Evolutionary conservation across 2,329 filamentous ascomycete genomes (phyloP), one percentile per base, ranked within the genome.

Genomic region (Alternaria burnsii): DNA sequence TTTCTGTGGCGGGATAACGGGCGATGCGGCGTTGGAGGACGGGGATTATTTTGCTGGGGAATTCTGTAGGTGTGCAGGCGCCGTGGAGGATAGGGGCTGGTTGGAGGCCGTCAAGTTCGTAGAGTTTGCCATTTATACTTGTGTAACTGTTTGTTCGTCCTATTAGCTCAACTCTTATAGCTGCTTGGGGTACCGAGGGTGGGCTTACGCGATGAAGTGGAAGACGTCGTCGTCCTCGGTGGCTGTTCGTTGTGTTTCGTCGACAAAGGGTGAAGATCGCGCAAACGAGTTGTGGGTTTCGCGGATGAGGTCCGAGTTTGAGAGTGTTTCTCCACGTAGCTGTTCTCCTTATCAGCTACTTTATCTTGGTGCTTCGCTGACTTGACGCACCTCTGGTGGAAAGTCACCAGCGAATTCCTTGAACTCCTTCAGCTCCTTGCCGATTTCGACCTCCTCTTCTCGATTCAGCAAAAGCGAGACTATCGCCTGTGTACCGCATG

Each of bases 61-160:
- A 98, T 34, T 89, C 84, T 2, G 87, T 86, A n/a, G 82, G 73
- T 1, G 84, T 82, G 78, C 93, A 96, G 4, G 86, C 66, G 28
- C 94, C 95, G 80, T 99, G 95, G 51, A 88, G 89, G 71, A 99
- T 97, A 56, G 95, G 95, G 58, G 92, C 91, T 4, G 93, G 93
- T 81, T 98, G 94, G 66, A 99, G 84, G 18, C 95, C 95, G 79
- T 99, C 95, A 53, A 99, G 86, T 82, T 99, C 95, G 84, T 97
- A 99, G 55, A 99, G 85, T 5, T 83, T 88, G 67, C 89, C 90
- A 75, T 90, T 87, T 68, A 97, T 85, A 55, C 89, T 87, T 9
- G 93, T 94, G 81, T 99, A 99, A 30, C 75, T 78, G 59, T 48
- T 28, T 2, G 9, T 4, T 26, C 24, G 59, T 10, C 71, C 63